Evolutionary conservation across 1,284 basidiomycete species (phyloP), one percentile per base, ranked within the genome.

Genomic region (Bondarzewia mesenterica): DNA sequence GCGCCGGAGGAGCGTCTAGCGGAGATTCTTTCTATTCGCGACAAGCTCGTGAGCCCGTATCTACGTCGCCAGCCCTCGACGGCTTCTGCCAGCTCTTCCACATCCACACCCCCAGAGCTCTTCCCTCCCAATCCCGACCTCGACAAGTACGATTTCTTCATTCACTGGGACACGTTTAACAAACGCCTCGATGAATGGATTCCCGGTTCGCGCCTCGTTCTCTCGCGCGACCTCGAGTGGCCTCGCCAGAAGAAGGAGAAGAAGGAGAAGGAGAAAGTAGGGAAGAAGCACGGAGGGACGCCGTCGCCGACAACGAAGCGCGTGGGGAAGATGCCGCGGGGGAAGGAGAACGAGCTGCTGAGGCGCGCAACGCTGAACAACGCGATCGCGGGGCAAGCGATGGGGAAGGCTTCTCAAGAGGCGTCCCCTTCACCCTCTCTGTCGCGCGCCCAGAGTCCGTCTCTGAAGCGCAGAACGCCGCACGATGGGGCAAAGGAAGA

Each of bases 141-240:
- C 37, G 88, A 93, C 63, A 85, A 89, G 60, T 78, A 82, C 61
- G 93, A 98, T 66, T 97, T 86, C 73, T 98, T 97, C 62, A 90
- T 96, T 32, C 94, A 98, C 62, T 98, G 94, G 83, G 90, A 95
- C 60, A 83, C 91, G 58, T 97, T 96, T 76, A 98, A 97, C 74
- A 96, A 97, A 69, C 93, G 96, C 60, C 76, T 99, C 45, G 96
- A 99, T 66, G 96, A 97, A 56, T 99, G 96, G 96, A 88, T 99
- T n/a, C 73, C 85, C 22, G 91, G 89, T 15, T 85, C 88, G 3
- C 80, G 93, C 27, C 77, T 99, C 50, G 78, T 97, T 42, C 74
- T 94, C 25, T 78, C 74, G 51, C 78, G 87, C 55, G 93, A 97
- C 61, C 78, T 99, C 56, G 92, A 97, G 64, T 97, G 92, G 93